Evolutionary conservation across 2,329 filamentous ascomycete species (phyloP), one percentile per base, ranked within the genome.

Genomic region (Aspergillus tamarii): DNA sequence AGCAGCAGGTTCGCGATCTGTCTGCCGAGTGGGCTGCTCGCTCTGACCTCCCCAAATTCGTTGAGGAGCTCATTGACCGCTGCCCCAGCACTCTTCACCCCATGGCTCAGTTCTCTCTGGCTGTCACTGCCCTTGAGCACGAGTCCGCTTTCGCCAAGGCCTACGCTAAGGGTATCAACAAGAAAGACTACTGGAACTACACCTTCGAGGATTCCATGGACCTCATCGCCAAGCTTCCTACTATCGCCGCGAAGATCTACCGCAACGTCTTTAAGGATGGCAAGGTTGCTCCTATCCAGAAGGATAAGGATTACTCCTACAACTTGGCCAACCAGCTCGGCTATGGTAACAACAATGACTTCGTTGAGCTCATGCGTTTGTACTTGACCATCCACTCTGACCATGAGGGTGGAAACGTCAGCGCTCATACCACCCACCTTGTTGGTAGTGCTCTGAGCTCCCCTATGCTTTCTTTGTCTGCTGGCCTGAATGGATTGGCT

Each of bases 261-360:
- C 95, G 96, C 87, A 99, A 99, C 83, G 91, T 98, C 81, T 99
- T 96, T 92, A 97, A 98, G 90, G 95, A 96, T 78, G 95, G 95
- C 85, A 98, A 98, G 90, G 94, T 99, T 72, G 92, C 93, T 66
- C 81, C 93, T 61, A 88, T 97, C 81, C 90, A 98, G 87, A 96
- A 97, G 88, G 94, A 98, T 86, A 95, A 98, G 91, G 95, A 99
- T 81, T 99, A 97, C 87, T 88, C 90, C 75, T 99, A 91, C 92
- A 99, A 99, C 91, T 92, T 99, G 81, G 94, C 95, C 84, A 98
- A 98, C 89, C 93, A 97, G 89, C 93, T 99, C 74, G 95, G 95
- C 77, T 99, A 95, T 81, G 91, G 91, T 75, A 89, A 91, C 77
- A 98, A 99, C 89, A 86, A 88, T 76, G 94, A 98, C 87, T 99